Evolutionary conservation across 345 rosid genomes (phyloP).

Genomic region (Salix purpurea): DNA sequence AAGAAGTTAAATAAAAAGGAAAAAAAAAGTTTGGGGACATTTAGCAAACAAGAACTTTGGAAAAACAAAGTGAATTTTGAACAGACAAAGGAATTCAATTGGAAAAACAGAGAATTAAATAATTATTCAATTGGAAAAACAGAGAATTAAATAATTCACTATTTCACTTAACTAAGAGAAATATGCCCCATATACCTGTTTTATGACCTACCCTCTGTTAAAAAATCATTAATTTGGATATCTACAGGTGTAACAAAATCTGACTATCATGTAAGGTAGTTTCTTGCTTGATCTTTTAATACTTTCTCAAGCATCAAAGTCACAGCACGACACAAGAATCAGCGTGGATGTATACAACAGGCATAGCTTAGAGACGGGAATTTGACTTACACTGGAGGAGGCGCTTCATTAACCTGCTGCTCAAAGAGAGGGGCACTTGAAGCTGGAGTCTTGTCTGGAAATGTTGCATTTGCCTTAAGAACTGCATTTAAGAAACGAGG

Average conservation of each 20-base stretch:
- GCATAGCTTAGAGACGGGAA: background rate
- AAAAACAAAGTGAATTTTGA: background rate
- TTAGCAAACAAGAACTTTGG: background rate
- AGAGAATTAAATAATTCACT: background rate
- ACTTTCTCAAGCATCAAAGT: background rate
- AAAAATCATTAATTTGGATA: background rate
- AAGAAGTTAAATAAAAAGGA: background rate
- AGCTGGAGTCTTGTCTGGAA: slow-evolving; percentile 63
- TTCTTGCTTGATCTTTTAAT: background rate
- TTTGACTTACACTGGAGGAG: slow-evolving; percentile 59
- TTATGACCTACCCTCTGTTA: background rate
- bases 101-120: background rate
- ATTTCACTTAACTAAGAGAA: background rate
- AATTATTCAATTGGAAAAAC: background rate
- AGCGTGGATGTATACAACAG: background rate
- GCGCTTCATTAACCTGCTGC: slow-evolving; percentile 62
- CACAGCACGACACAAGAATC: background rate
- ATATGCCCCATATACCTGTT: background rate
- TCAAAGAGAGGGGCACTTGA: slow-evolving; percentile 60
- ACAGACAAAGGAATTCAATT: background rate
- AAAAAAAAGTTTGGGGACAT: background rate
- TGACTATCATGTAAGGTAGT: background rate
- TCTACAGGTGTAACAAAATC: background rate
- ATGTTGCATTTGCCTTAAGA: slow-evolving; percentile 66
- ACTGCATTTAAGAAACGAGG: slow-evolving; percentile 43